Percentiles rank a stretch among this genome's conserved stretches.
Evolutionary conservation across 2,329 filamentous ascomycete genomes (phyloP).

Genomic region (Aspergillus spinulosporus): DNA sequence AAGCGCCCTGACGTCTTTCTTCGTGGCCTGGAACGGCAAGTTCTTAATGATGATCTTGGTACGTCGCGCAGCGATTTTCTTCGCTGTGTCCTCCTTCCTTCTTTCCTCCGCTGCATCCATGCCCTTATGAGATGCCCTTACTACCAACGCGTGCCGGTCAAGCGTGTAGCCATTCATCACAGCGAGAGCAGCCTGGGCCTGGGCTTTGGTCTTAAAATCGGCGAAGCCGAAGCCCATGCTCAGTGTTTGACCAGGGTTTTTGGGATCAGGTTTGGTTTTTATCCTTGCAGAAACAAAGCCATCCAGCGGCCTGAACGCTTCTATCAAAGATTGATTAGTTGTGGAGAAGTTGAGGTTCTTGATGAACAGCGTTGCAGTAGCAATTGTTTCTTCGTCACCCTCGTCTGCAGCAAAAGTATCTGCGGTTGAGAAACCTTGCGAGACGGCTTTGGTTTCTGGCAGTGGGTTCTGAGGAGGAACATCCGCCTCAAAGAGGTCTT

Average conservation of each 20-base stretch:
- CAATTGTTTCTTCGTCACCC: conserved; percentile 41
- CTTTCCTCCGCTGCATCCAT: conserved; percentile 85
- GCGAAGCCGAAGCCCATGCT: conserved; percentile 98
- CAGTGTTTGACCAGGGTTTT: conserved; percentile 79
- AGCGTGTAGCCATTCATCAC: conserved; percentile 87
- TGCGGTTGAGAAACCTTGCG: conserved; percentile 45
- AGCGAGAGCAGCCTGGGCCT: conserved; percentile 75
- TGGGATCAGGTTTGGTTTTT: conserved; percentile 92
- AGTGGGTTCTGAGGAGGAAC: conserved; percentile 33
- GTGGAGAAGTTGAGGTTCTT: conserved; percentile 93
- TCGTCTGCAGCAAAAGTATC: conserved; percentile 47
- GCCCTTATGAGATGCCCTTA: conserved; percentile 84
- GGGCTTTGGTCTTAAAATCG: conserved; percentile 75
- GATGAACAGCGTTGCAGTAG: conserved; percentile 84
- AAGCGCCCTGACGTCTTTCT: conserved; percentile 84
- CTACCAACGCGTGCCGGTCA: conserved; percentile 81
- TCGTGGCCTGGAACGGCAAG: conserved; percentile 89
- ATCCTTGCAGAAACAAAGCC: conserved; percentile 88
- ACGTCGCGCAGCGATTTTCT: conserved; percentile 71
- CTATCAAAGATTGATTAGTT: conserved; percentile 71
- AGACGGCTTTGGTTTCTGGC: conserved; percentile 33
- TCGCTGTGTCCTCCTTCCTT: conserved; percentile 76
- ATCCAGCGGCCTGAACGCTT: conserved; percentile 76
- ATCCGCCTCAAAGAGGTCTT: conserved; percentile 65
- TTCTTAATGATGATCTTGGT: conserved; percentile 99